phyloP scores from a whole-genome alignment of 1,284 basidiomycete species.

The Ustilago tritici region DNA sequence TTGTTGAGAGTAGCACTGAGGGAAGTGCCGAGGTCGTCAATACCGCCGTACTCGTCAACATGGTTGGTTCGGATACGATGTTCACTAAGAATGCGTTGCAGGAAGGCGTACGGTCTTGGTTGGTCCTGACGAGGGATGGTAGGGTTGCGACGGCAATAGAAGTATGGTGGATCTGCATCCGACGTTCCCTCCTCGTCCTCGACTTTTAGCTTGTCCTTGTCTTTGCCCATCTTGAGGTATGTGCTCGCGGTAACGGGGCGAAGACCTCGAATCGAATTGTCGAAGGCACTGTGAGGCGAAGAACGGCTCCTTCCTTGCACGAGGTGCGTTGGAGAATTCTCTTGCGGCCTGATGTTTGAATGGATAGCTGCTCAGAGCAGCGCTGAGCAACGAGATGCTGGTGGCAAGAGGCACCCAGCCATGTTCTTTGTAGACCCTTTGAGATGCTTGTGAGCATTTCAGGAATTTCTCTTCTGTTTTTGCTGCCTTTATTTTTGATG shows the following conservation, averaged over 20 bases:
- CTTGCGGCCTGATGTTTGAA: not conserved
- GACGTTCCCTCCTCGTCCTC: constrained; percentile 3
- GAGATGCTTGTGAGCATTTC: constrained; percentile 7
- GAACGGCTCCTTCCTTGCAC: not conserved
- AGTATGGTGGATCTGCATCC: constrained; percentile 39
- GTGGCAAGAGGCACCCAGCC: not conserved
- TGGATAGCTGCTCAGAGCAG: no score
- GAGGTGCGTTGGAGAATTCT: not conserved
- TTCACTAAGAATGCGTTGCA: constrained; percentile 49
- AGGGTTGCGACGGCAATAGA: constrained; percentile 47
- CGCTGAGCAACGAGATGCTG: not conserved
- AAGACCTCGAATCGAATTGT: not conserved
- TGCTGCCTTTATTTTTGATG: constrained; percentile 9
- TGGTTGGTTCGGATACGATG: constrained; percentile 28
- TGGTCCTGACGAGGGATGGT: constrained; percentile 42
- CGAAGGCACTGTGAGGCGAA: not conserved
- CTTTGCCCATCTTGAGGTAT: constrained; percentile 28
- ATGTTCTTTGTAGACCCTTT: not conserved
- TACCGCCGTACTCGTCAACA: constrained; percentile 5
- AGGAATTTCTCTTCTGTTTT: constrained; percentile 5
- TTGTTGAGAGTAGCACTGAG: not conserved
- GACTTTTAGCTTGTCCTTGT: constrained; percentile 27
- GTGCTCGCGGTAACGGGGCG: not conserved
- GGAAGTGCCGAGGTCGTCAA: constrained; percentile 1
- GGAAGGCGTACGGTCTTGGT: constrained; percentile 44